Conservation (phyloP, 345 rosid species). For the Raphanus raphanistrum region DNA sequence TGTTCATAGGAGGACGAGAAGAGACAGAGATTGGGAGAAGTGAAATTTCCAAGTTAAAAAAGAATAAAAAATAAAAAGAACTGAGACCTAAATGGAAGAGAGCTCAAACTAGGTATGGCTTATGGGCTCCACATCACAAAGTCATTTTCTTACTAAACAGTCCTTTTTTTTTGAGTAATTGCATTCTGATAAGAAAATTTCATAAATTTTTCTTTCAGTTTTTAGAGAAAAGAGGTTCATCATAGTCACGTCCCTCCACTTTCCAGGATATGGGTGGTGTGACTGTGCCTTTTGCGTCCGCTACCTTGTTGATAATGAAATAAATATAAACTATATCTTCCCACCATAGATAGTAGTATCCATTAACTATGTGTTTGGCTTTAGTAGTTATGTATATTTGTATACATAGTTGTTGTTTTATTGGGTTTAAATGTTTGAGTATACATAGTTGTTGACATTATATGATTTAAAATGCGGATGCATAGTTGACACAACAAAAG, state of each 20-base stretch:
- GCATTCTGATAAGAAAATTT: slow-evolving; percentile 23
- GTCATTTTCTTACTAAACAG: neutral
- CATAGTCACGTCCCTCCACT: slow-evolving; percentile 35
- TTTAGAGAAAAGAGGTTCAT: neutral
- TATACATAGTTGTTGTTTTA: neutral
- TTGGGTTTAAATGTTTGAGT: neutral
- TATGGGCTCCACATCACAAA: slow-evolving; percentile 53
- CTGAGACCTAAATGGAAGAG: slow-evolving; percentile 37
- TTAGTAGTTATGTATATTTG: too few species aligned
- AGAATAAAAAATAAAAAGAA: neutral
- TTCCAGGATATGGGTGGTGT: slow-evolving; percentile 28
- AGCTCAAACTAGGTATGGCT: slow-evolving; percentile 53
- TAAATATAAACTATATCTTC: neutral
- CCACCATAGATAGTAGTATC: neutral
- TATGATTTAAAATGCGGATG: neutral
- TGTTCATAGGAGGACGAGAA: slow-evolving; percentile 15
- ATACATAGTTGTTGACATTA: neutral
- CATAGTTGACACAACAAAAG: slow-evolving; percentile 7
- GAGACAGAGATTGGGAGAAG: slow-evolving; percentile 38
- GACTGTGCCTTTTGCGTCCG: slow-evolving; percentile 36
- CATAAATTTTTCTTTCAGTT: slow-evolving; percentile 5
- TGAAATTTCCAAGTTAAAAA: neutral
- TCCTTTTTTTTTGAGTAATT: too few species aligned
- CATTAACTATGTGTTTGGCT: neutral
- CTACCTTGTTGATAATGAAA: neutral